phyloP scores from a whole-genome alignment of 192 early-diverging fungal species.

The Entomortierella beljakovae region DNA sequence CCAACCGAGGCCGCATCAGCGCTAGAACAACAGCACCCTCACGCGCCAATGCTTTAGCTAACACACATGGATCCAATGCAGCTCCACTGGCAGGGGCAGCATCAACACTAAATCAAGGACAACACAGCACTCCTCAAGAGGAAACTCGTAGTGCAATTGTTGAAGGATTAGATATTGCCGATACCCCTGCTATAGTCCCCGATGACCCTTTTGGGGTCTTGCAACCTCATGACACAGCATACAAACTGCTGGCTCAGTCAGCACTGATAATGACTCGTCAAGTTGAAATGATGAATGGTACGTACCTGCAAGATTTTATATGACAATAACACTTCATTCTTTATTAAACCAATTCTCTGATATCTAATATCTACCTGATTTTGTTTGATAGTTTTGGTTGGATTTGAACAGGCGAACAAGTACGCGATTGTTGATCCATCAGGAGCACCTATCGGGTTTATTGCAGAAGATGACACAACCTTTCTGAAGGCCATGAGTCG shows the following conservation, averaged over 20 bases:
- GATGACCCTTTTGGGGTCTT: conserved; percentile 51
- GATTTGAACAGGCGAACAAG: conserved; percentile 90
- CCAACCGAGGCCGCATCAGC: conserved; percentile 25
- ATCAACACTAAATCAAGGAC: conserved; percentile 2
- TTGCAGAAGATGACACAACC: conserved; percentile 80
- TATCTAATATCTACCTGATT: background rate
- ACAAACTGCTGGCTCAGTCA: conserved; percentile 61
- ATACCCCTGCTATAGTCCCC: conserved; percentile 44
- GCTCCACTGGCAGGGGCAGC: conserved; percentile 21
- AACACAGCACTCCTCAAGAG: background rate
- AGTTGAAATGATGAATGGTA: conserved; percentile 86
- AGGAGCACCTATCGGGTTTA: conserved; percentile 79
- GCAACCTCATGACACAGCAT: conserved; percentile 38
- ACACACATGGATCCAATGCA: background rate
- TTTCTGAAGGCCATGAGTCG: conserved; percentile 71
- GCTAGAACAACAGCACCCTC: conserved; percentile 24
- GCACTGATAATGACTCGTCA: conserved; percentile 78
- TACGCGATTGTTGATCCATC: conserved; percentile 79
- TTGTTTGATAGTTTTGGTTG: conserved; percentile 49
- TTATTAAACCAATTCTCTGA: background rate
- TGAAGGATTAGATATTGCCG: conserved; percentile 38
- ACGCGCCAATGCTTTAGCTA: conserved; percentile 2
- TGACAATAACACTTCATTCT: background rate
- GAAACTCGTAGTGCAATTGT: conserved; percentile 14
- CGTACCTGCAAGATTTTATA: conserved; percentile 53